Percentiles rank a stretch among this genome's conserved stretches.
Conservation (phyloP, 2,329 filamentous ascomycete genomes). For the Daldinia sp. region DNA sequence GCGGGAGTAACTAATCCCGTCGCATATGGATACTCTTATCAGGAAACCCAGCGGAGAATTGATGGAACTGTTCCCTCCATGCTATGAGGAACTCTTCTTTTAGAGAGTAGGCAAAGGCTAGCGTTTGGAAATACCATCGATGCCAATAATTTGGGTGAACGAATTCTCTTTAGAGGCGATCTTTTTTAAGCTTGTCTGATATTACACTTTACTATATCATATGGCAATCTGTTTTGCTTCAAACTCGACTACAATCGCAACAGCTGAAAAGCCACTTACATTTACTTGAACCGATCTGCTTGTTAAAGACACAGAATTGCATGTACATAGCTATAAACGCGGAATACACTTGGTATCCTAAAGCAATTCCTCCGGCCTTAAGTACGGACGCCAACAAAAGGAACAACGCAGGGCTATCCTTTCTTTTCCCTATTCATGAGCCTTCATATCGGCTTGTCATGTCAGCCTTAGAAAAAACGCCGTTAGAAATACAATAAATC, state of each 20-base stretch:
- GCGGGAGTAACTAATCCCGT: slow-evolving; percentile 60
- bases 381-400: slow-evolving; percentile 41
- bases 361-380: slow-evolving; percentile 30
- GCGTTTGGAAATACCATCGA: background rate
- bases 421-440: slow-evolving; percentile 22
- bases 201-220: background rate
- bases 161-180: background rate
- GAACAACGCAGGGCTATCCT: slow-evolving; percentile 24
- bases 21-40: slow-evolving; percentile 71
- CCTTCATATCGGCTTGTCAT: slow-evolving; percentile 11
- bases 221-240: background rate
- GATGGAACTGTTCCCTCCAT: slow-evolving; percentile 51
- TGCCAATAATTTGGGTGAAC: background rate
- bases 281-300: slow-evolving; percentile 15
- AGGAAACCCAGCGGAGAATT: slow-evolving; percentile 55
- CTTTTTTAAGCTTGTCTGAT: background rate
- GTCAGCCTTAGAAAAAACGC: slow-evolving; percentile 26
- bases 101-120: background rate
- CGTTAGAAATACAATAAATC: slow-evolving; percentile 28
- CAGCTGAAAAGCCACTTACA: background rate
- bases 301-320: slow-evolving; percentile 32
- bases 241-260: background rate
- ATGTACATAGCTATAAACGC: slow-evolving; percentile 43
- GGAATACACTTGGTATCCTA: slow-evolving; percentile 38
- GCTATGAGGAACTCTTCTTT: slow-evolving; percentile 51